A percentile compares a stretch with the other conserved stretches of the same genome.
phyloP scores from a whole-genome alignment of 1,284 basidiomycete genomes.

The Ustilago hordei region DNA sequence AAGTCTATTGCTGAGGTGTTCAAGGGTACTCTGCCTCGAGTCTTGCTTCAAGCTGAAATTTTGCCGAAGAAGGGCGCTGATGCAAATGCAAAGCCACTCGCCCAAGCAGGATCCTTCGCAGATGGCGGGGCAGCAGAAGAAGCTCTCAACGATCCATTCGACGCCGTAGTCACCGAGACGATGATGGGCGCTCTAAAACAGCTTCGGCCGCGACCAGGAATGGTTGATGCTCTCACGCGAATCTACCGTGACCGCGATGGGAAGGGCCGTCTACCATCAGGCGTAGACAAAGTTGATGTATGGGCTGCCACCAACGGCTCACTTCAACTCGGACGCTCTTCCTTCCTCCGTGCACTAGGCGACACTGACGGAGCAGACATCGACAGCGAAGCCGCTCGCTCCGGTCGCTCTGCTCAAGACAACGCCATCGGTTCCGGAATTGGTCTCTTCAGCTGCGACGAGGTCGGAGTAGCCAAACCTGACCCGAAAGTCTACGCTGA shows the following conservation, averaged over 20 bases:
- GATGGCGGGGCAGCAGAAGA: conserved; percentile 39
- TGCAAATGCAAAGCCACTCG: conserved; percentile 17
- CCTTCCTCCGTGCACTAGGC: conserved; percentile 42
- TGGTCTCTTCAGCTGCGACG: conserved; percentile 61
- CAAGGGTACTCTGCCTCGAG: conserved; percentile 52
- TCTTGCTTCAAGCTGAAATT: conserved; percentile 58
- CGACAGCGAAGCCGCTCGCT: conserved; percentile 35
- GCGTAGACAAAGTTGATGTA: conserved; percentile 39
- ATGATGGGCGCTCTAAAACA: conserved; percentile 56
- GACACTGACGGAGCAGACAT: conserved; percentile 45
- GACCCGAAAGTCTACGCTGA: conserved; percentile 57
- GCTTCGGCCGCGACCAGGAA: conserved; percentile 55
- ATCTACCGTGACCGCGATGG: conserved; percentile 53
- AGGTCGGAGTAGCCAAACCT: conserved; percentile 59
- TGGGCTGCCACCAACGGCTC: conserved; percentile 64
- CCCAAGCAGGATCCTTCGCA: conserved; percentile 33
- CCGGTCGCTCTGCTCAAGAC: conserved; percentile 14
- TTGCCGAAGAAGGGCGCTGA: conserved; percentile 25
- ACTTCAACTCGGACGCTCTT: conserved; percentile 39
- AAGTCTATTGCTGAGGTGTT: conserved; percentile 56
- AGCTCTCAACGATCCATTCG: conserved; percentile 43
- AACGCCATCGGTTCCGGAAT: conserved; percentile 36
- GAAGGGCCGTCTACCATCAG: conserved; percentile 30
- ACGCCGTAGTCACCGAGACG: conserved; percentile 29
- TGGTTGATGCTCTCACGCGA: conserved; percentile 53